Evolutionary conservation across 768 basidiomycete genomes (phyloP).

Genomic region (Guyanaporus albipodus): DNA sequence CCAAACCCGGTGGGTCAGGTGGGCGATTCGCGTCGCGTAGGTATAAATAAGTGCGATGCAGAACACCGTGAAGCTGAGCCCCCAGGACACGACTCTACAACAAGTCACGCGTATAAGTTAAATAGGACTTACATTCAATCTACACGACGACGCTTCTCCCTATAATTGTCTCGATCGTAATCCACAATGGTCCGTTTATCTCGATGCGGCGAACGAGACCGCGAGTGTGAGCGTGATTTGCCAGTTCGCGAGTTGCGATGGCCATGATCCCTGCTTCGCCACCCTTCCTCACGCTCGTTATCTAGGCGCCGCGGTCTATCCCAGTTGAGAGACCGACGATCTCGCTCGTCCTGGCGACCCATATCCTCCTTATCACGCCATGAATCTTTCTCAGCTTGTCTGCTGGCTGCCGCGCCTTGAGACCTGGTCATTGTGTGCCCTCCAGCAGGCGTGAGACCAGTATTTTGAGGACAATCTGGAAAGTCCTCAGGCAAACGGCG

Average conservation of each 20-base stretch:
- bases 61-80: not conserved
- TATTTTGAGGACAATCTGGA: constrained; percentile 52
- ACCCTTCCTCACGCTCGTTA: constrained; percentile 20
- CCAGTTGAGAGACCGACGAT: constrained; percentile 24
- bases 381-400: constrained; percentile 33
- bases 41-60: not conserved
- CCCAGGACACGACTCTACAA: not conserved
- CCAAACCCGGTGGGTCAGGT: constrained; percentile 5
- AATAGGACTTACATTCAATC: constrained; percentile 37
- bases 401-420: constrained; percentile 32
- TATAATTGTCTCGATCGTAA: constrained; percentile 33
- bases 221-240: constrained; percentile 26
- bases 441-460: constrained; percentile 33
- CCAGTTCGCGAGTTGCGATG: constrained; percentile 16
- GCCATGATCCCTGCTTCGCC: constrained; percentile 15
- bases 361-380: constrained; percentile 34
- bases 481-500: constrained; percentile 5
- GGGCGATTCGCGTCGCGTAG: constrained; percentile 7
- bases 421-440: constrained; percentile 27
- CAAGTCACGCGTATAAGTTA: constrained; percentile 2
- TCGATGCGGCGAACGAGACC: constrained; percentile 34
- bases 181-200: constrained; percentile 24
- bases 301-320: constrained; percentile 24
- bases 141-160: constrained; percentile 55
- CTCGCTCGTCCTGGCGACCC: constrained; percentile 10